These are phyloP conservation scores for Eutrema yunnanense DNA, from an alignment of 345 rosid species.

Conservation along the genomic window DNA sequence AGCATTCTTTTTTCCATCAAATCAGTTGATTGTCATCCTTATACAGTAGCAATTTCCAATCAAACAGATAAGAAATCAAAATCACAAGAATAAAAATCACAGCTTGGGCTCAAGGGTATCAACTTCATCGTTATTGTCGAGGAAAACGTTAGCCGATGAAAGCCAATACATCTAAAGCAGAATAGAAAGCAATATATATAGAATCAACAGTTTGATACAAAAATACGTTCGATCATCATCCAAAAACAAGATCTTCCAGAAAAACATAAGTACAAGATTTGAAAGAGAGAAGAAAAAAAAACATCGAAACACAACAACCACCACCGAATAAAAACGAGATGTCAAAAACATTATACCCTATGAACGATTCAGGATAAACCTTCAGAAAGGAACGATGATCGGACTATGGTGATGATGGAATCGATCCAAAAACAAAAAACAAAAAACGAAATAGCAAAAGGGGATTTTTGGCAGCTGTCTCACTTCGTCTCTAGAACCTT, in stretches of 20 bases:
- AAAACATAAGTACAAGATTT: background rate
- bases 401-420: slow-evolving; percentile 13
- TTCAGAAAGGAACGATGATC: slow-evolving; percentile 39
- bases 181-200: background rate
- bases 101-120: slow-evolving; percentile 2
- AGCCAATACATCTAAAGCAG: slow-evolving; percentile 1
- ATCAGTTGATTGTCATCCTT: background rate
- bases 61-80: slow-evolving; percentile 8
- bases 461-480: too few species aligned
- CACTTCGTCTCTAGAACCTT: too few species aligned
- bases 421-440: slow-evolving; percentile 30
- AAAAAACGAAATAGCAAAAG: too few species aligned
- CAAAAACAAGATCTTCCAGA: slow-evolving; percentile 14
- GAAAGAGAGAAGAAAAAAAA: slow-evolving; percentile 21
- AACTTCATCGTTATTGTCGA: background rate
- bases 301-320: slow-evolving; percentile 13
- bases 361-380: slow-evolving; percentile 45
- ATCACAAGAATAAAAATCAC: slow-evolving; percentile 14
- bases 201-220: background rate
- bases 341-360: slow-evolving; percentile 30
- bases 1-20: slow-evolving; percentile 18
- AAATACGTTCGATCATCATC: slow-evolving; percentile 33
- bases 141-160: background rate
- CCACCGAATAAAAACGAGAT: slow-evolving; percentile 3
- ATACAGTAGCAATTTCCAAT: slow-evolving; percentile 5